These are phyloP conservation scores for Lachnellula suecica DNA, from an alignment of 2,329 filamentous ascomycete genomes.

Conservation along the genomic window DNA sequence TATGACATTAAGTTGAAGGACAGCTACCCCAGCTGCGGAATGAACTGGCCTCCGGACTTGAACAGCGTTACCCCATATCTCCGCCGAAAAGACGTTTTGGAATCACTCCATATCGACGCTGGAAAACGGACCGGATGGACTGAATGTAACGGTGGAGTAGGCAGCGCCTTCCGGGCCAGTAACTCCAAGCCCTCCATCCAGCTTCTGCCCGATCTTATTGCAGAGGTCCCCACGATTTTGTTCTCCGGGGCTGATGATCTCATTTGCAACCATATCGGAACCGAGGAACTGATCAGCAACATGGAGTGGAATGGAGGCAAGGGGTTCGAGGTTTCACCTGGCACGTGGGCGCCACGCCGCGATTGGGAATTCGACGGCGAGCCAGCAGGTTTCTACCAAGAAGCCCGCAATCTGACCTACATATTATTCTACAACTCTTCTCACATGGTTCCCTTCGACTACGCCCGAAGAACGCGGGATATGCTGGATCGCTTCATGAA, in stretches of 20 bases:
- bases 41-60: constrained; percentile 97
- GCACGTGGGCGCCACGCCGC: constrained; percentile 86
- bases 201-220: constrained; percentile 75
- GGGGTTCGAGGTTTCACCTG: constrained; percentile 84
- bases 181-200: constrained; percentile 73
- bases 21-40: constrained; percentile 79
- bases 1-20: constrained; percentile 92
- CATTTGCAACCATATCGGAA: constrained; percentile 96
- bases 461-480: constrained; percentile 80
- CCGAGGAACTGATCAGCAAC: constrained; percentile 85
- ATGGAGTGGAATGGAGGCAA: constrained; percentile 90
- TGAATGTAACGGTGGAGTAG: constrained; percentile 83
- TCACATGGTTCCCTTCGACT: constrained; percentile 98
- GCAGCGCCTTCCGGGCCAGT: constrained; percentile 64
- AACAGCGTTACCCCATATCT: constrained; percentile 77
- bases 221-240: constrained; percentile 75
- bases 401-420: constrained; percentile 93
- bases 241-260: constrained; percentile 94
- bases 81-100: constrained; percentile 72
- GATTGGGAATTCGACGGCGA: constrained; percentile 94
- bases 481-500: constrained; percentile 98
- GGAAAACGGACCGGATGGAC: constrained; percentile 87
- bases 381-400: constrained; percentile 86
- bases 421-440: constrained; percentile 93
- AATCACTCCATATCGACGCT: constrained; percentile 77